A percentile compares a stretch with the other conserved stretches of the same genome.
Evolutionary conservation across 331 rosid genomes (phyloP).

Genomic region (Cydonia oblonga): DNA sequence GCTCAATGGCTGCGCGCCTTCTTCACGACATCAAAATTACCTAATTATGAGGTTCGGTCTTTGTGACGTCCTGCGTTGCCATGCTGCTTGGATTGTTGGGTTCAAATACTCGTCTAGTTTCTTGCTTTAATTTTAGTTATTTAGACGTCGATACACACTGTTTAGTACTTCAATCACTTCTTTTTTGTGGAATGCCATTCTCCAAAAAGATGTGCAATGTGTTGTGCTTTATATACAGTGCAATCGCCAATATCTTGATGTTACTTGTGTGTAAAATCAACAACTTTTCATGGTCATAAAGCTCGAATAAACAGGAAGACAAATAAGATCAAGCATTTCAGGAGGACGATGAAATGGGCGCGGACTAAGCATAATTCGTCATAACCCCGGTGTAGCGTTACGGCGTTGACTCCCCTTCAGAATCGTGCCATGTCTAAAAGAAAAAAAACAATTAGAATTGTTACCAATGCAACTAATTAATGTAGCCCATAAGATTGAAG

Average conservation of each 20-base stretch:
- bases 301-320: no score
- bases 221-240: background rate
- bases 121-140: background rate
- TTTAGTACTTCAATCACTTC: background rate
- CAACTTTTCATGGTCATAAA: no score
- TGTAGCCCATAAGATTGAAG: no score
- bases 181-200: background rate
- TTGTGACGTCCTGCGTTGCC: background rate
- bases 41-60: slow-evolving; percentile 5
- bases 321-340: no score
- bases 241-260: background rate
- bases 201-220: background rate
- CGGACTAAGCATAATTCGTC: no score
- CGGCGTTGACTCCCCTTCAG: no score
- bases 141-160: background rate
- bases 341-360: no score
- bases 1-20: slow-evolving; percentile 82
- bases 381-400: no score
- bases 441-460: no score
- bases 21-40: slow-evolving; percentile 59
- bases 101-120: background rate
- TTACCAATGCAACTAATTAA: no score
- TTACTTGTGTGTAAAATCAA: no score
- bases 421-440: no score
- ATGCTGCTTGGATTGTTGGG: background rate